These are phyloP conservation scores for Globisporangium radiosum DNA, from an alignment of 352 stramenopile genomes.

Conservation along the genomic window DNA sequence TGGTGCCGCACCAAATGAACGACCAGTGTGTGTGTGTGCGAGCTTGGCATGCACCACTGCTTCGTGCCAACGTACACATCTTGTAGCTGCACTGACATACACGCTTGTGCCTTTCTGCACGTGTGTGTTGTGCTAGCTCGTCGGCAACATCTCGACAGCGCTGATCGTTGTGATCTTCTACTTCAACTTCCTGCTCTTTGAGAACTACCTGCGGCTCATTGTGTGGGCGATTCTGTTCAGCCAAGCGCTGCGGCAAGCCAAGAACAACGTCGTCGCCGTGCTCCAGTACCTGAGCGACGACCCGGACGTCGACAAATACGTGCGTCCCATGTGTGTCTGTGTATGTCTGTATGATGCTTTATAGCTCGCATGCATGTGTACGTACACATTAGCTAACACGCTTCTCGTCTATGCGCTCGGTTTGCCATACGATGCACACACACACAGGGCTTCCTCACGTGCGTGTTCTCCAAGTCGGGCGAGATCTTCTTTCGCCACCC, in stretches of 20 bases:
- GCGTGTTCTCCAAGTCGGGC: slow-evolving; percentile 67
- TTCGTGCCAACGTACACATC: too few species aligned
- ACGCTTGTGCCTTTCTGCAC: background rate
- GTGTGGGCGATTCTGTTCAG: slow-evolving; percentile 85
- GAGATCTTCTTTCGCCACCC: slow-evolving; percentile 75
- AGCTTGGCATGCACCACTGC: too few species aligned
- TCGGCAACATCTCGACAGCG: slow-evolving; percentile 85
- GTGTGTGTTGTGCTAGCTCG: slow-evolving; percentile 28
- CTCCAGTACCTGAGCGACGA: slow-evolving; percentile 83
- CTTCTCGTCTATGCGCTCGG: background rate
- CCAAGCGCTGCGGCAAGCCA: slow-evolving; percentile 77
- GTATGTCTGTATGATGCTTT: too few species aligned
- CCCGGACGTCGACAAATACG: slow-evolving; percentile 60
- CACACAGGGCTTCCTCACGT: slow-evolving; percentile 64
- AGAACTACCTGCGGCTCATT: slow-evolving; percentile 85
- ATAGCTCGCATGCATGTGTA: background rate
- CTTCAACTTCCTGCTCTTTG: slow-evolving; percentile 88
- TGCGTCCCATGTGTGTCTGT: slow-evolving; percentile 19
- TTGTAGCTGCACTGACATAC: background rate
- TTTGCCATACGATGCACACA: background rate
- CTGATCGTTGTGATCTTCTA: slow-evolving; percentile 83
- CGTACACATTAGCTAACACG: background rate
- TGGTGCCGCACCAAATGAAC: too few species aligned
- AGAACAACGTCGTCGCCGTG: slow-evolving; percentile 79
- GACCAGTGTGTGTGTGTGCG: too few species aligned